Base-by-base conservation (phyloP, 78 protist species). In the Thecamonas trahens region DNA sequence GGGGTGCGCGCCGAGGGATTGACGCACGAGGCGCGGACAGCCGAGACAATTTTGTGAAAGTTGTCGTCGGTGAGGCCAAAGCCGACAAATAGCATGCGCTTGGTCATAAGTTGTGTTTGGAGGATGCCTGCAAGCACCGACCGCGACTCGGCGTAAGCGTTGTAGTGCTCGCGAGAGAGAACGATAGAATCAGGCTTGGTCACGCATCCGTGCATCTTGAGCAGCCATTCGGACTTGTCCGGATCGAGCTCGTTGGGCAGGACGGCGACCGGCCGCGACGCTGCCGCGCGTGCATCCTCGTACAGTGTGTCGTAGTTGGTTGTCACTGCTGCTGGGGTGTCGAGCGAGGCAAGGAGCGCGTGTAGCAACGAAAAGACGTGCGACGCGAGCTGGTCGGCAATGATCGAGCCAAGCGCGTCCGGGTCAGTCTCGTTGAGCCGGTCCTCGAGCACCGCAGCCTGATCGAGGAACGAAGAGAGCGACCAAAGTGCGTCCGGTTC, bases 191-290 rank as follows among this genome's bases (percentile, higher is more conserved):
- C 45, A 0, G 90, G 90, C 32, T 71, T 52, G 14, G 47, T 52
- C 31, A 71, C 78, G 62, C 85, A 80, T 13, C 90, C 90, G 49
- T 85, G 90, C 53, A 85, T 31, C 49, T 85, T 85, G 31, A 85
- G 65, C 18, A 85, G 55, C 80, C 82, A 82, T 20, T 59, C 28
- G 47, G 44, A 57, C 39, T 35, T 15, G 54, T 47, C 52, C 2
- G 60, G 0, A 28, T 24, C 68, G 1, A 66, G 28, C 61, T 44
- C 54, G 57, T 73, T 38, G 15, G 70, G 79, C 4, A 73, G 65
- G 29, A 73, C 71, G 54, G 22, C 59, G 73, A 14, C 31, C 65
- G 60, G 3, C 34, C 26, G 54, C 9, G 14, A 0, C 42, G 83
- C 72, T 0, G 72, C 60, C 31, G 26, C 40, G 45, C 71, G 70